Conservation (phyloP, 1,284 basidiomycete species). For the Anthracocystis walkeri region DNA sequence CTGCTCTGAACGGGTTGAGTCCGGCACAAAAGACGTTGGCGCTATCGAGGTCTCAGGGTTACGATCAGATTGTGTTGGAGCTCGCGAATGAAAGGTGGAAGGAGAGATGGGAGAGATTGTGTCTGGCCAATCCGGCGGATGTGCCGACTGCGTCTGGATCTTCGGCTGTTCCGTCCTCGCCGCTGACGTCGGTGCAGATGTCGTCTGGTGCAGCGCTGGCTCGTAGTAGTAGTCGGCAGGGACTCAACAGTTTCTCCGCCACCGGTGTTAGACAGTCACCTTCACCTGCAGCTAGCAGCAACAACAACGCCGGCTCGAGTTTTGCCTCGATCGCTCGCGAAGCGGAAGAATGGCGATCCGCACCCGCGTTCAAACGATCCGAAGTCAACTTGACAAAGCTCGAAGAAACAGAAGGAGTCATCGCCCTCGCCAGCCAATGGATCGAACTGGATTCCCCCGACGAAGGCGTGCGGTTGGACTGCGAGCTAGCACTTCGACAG, state of each 20-base stretch:
- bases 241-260: conserved; percentile 29
- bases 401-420: conserved; percentile 84
- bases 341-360: conserved; percentile 88
- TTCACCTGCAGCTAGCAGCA: conserved; percentile 23
- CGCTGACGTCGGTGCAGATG: conserved; percentile 22
- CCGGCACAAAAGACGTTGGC: conserved; percentile 42
- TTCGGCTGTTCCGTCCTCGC: conserved; percentile 15
- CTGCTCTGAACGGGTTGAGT: conserved; percentile 56
- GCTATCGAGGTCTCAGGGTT: conserved; percentile 70
- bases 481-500: conserved; percentile 92
- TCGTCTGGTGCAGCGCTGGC: conserved; percentile 35
- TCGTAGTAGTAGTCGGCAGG: conserved; percentile 57
- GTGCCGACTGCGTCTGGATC: conserved; percentile 17
- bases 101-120: conserved; percentile 88
- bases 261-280: conserved; percentile 20
- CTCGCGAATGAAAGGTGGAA: conserved; percentile 89
- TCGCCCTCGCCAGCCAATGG: conserved; percentile 89
- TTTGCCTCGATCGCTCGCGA: conserved; percentile 70
- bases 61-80: conserved; percentile 79
- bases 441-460: conserved; percentile 91
- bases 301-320: conserved; percentile 3
- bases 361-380: conserved; percentile 81
- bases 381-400: conserved; percentile 90
- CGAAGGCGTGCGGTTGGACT: conserved; percentile 94
- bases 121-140: conserved; percentile 73